Evolutionary conservation across 331 rosid genomes (phyloP), one percentile per base, ranked within the genome.

Genomic region (Arachis monticola): DNA sequence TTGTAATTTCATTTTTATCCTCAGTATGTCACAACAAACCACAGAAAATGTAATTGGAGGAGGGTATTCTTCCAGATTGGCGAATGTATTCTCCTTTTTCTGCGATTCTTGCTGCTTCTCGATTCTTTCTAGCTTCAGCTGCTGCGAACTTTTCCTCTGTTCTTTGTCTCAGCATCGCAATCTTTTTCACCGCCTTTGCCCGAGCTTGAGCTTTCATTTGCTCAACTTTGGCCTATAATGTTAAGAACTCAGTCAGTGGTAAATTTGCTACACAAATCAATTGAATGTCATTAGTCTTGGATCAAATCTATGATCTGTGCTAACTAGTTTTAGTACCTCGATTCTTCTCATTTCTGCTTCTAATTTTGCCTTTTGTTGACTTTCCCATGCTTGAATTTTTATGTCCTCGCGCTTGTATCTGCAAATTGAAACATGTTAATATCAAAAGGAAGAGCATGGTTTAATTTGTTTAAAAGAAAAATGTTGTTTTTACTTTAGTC

Each of bases 341-440:
- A 77, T 86, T 68, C 91, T 85, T 79, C 88, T 83, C 98, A 94
- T 80, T 76, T 91, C 93, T 0, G 97, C 95, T 79, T 91, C 97
- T 50, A 94, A 85, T 78, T 83, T 88, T 72, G 91, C 88, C 87
- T 79, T 94, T 82, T 94, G 86, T 72, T 86, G 93, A 75, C 90
- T 90, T 78, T 94, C 98, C 98, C 97, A 94, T 22, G 95, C 93
- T 83, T 94, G 93, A 80, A 94, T 91, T 86, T 84, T 80, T 90
- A 94, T 94, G 74, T 94, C 98, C 69, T 91, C 95, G 0, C 97
- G 96, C 84, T 86, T 94, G 74, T 50, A 88, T 75, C 98, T 93
- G 86, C 75, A 41, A 88, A 64, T 60, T 38, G 73, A 14, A 22
- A 75, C 63, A 67, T 50, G 35, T 7, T 12, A 76, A 50, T 17